A percentile compares a stretch with the other conserved stretches of the same genome.
These are phyloP conservation scores for Agrostemma githago DNA, from an alignment of 148 eudicot genomes.

Conservation along the genomic window DNA sequence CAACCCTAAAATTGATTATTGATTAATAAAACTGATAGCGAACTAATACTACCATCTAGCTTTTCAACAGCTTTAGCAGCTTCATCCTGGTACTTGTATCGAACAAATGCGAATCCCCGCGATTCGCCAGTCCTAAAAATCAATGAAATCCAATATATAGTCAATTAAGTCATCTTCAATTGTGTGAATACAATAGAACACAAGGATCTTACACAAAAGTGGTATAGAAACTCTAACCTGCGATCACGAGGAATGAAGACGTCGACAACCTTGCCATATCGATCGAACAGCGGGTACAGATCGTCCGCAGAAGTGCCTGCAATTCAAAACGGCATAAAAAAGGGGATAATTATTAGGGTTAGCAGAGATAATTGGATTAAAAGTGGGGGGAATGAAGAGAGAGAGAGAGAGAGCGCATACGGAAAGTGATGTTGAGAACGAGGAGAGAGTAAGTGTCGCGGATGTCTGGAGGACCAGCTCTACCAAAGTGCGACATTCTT, in stretches of 20 bases:
- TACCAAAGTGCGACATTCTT: conserved; percentile 72
- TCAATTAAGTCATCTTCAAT: background rate
- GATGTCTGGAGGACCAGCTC: conserved; percentile 74
- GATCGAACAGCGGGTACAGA: conserved; percentile 65
- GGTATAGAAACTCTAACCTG: conserved; percentile 33
- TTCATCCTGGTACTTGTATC: conserved; percentile 57
- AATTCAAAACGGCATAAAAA: background rate
- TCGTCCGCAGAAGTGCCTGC: conserved; percentile 72
- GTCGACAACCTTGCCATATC: conserved; percentile 76
- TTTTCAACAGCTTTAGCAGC: conserved; percentile 59
- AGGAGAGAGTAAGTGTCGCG: conserved; percentile 76
- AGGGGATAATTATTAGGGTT: background rate
- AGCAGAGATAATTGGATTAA: background rate
- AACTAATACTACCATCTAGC: conserved; percentile 38
- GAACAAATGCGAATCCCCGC: conserved; percentile 55
- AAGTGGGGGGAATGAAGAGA: background rate
- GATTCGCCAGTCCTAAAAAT: conserved; percentile 49
- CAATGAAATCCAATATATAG: background rate
- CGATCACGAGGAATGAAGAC: conserved; percentile 76
- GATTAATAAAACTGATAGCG: background rate
- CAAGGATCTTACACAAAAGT: too few relatives aligned
- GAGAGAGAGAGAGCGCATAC: conserved; percentile 23
- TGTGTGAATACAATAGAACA: background rate
- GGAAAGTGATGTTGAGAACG: conserved; percentile 77
- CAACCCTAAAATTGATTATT: too few relatives aligned